Evolutionary conservation across 306 rosid genomes (phyloP).

Genomic region (Inga oerstediana): DNA sequence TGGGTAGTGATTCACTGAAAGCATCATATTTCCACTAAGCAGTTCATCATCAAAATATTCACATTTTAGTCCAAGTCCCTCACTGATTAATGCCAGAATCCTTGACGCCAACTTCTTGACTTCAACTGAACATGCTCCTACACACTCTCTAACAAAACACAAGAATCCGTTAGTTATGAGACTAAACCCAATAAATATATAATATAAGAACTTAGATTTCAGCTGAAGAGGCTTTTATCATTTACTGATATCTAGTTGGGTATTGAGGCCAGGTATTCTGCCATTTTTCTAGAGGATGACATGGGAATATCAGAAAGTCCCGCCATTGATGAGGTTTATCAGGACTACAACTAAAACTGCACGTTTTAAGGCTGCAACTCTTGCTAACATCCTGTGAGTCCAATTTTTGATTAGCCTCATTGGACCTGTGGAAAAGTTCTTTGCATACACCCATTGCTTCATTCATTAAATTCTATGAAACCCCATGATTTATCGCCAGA

Average conservation of each 20-base stretch:
- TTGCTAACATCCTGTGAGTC: not conserved
- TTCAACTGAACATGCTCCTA: slow-evolving; percentile 5
- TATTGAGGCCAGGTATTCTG: slow-evolving; percentile 17
- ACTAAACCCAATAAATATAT: not conserved
- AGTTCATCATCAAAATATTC: slow-evolving; percentile 37
- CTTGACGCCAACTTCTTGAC: slow-evolving; percentile 1
- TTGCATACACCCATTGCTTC: slow-evolving; percentile 22
- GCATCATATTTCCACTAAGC: not conserved
- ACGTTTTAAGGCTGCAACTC: not conserved
- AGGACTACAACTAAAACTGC: not conserved
- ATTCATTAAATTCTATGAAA: slow-evolving; percentile 1
- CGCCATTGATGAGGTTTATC: not conserved
- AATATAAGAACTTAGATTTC: not conserved
- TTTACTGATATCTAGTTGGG: slow-evolving; percentile 3
- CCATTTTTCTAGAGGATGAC: slow-evolving; percentile 12
- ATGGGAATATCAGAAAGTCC: not conserved
- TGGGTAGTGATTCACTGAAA: slow-evolving; percentile 29
- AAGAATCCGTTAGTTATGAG: not conserved
- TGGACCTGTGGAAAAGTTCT: slow-evolving; percentile 1
- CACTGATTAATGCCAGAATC: slow-evolving; percentile 7
- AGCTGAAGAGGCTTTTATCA: not conserved
- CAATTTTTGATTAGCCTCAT: not conserved
- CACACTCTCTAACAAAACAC: not conserved
- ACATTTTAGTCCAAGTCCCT: not conserved
- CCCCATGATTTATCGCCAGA: too few species aligned